Percentiles rank a stretch among this genome's conserved stretches.
These are phyloP conservation scores for Malus hybrid DNA, from an alignment of 331 rosid genomes.

Conservation along the genomic window DNA sequence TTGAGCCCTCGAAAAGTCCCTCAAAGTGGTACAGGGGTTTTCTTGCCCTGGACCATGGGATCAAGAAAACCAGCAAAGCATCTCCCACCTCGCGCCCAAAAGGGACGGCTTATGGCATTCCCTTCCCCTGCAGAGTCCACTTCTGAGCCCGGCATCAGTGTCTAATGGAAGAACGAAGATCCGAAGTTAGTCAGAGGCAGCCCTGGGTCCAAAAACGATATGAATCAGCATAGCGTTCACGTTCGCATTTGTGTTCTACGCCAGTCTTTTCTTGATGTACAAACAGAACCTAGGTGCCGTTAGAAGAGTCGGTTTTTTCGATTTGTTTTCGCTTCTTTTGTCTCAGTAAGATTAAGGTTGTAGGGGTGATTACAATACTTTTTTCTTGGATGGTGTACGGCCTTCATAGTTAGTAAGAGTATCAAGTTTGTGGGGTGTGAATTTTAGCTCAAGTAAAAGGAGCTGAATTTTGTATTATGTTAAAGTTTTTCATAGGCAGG, in stretches of 20 bases:
- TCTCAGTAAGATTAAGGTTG: conserved; percentile 25
- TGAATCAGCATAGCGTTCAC: conserved; percentile 22
- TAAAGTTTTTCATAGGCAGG: conserved; percentile 22
- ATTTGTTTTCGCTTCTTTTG: background rate
- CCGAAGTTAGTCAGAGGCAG: conserved; percentile 27
- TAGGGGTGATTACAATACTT: conserved; percentile 31
- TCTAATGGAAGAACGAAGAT: conserved; percentile 25
- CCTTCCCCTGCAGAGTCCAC: conserved; percentile 54
- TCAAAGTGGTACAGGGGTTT: conserved; percentile 85
- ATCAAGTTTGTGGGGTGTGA: conserved; percentile 48
- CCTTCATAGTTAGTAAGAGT: conserved; percentile 32
- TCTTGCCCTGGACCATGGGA: conserved; percentile 83
- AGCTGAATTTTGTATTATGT: conserved; percentile 51
- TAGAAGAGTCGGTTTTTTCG: conserved; percentile 24
- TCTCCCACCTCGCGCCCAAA: conserved; percentile 95
- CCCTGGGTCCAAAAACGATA: conserved; percentile 25
- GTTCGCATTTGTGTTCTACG: conserved; percentile 29
- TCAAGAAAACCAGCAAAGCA: conserved; percentile 79
- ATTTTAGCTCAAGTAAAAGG: conserved; percentile 28
- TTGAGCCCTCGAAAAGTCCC: conserved; percentile 49
- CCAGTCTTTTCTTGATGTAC: conserved; percentile 44
- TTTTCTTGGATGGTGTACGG: conserved; percentile 17
- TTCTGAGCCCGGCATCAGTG: conserved; percentile 47
- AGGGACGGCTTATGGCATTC: conserved; percentile 59
- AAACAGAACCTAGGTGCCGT: conserved; percentile 44